Percentiles rank a stretch among this genome's conserved stretches.
phyloP scores from a whole-genome alignment of 495 filamentous ascomycete species.

The Aspergillus avenaceus region DNA sequence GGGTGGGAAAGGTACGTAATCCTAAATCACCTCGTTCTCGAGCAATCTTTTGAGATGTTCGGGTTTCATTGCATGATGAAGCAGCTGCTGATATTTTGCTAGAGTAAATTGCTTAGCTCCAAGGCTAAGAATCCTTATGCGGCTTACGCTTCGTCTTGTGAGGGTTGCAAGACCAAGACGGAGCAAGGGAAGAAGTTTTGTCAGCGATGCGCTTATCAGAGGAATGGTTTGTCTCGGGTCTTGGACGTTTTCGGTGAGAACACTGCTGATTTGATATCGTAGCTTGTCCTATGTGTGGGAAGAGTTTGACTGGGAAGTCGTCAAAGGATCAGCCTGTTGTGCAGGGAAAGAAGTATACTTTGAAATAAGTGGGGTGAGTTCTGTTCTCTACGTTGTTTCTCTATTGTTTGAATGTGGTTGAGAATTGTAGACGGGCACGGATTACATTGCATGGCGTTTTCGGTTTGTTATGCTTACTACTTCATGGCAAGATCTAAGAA shows the following conservation, averaged over 20 bases:
- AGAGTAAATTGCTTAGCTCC: constrained; percentile 67
- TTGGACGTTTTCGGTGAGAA: background rate
- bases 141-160: constrained; percentile 59
- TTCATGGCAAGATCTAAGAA: background rate
- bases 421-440: background rate
- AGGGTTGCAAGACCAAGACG: constrained; percentile 61
- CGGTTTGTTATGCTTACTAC: background rate
- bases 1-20: constrained; percentile 33
- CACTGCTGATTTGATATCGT: background rate
- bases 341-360: constrained; percentile 60
- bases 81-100: constrained; percentile 6
- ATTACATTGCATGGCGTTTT: constrained; percentile 20
- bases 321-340: constrained; percentile 50
- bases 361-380: constrained; percentile 45
- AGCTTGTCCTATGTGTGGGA: constrained; percentile 68
- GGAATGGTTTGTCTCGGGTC: constrained; percentile 46
- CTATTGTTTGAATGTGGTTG: background rate
- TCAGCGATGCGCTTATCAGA: constrained; percentile 63
- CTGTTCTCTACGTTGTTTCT: background rate
- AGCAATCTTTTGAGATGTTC: background rate
- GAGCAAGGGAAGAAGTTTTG: constrained; percentile 60
- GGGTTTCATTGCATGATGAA: background rate
- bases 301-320: constrained; percentile 45
- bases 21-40: background rate
- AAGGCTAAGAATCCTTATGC: constrained; percentile 68